Evolutionary conservation across 1,284 basidiomycete genomes (phyloP), one percentile per base, ranked within the genome.

Genomic region (Peniophora sp.): DNA sequence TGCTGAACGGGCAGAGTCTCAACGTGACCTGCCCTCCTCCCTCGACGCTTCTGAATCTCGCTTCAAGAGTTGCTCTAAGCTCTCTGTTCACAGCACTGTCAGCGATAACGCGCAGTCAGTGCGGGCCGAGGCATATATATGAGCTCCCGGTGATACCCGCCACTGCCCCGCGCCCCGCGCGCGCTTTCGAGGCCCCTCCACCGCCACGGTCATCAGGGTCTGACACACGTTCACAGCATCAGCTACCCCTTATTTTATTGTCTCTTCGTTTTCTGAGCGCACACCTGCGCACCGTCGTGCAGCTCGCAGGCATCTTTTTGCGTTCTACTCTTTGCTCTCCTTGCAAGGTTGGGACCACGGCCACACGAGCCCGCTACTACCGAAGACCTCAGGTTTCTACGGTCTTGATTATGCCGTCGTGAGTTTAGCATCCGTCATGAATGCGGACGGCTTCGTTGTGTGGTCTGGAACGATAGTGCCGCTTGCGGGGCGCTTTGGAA

Each of bases 341-440:
- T 54, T 80, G 6, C 65, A 68, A 6, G 81, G 81, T 3, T 83
- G 79, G 79, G 83, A 81, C 58, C 81, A 83, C 58, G 79, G 75
- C 3, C 72, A 74, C n/a, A 73, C 75, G n/a, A 81, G 80, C 0
- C 79, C 81, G 1, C 64, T 83, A 9, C 61, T 83, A 1, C 81
- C 79, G 20, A 66, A 68, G 1, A 72, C 83, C 12, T 79, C 81
- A 56, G 59, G 60, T 1, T 64, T 76, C 47, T 83, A 83, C 56
- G 56, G 70, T 46, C 74, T 75, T 57, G 24, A 68, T 58, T 2
- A 39, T 3, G 3, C 52, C 8, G 11, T 10, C 34, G 34, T 24
- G 10, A 22, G 43, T 37, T 35, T 51, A 34, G 61, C 63, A 17
- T 72, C 68, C 49, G 58, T 65, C 27, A 54, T 73, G 51, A 75